Evolutionary conservation across 345 rosid genomes (phyloP), one percentile per base, ranked within the genome.

Genomic region (Luvunga scandens): DNA sequence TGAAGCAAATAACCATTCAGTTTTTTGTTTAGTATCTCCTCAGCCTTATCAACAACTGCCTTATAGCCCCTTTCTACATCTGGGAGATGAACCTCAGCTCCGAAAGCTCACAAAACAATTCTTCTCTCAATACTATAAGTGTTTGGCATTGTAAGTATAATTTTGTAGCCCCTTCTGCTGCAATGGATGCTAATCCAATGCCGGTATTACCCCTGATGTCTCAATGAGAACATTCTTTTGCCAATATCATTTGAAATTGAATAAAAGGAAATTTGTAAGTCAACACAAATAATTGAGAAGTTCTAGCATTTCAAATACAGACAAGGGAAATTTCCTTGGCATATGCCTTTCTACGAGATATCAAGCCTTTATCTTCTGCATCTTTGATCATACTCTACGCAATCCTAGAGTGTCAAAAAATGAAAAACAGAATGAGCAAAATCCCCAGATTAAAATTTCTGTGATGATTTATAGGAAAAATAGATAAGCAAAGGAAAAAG

Each of bases 141-240:
- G n/a, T 86, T 80, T 6, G 98, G 94, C 97, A 95, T 88, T 10
- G 73, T 65, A 14, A 91, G 69, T n/a, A 90, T 86, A 67, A 89
- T 83, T 83, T 83, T 91, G 86, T 90, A 93, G 61, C 93, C 93
- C 80, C 76, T 90, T 19, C 77, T 62, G 97, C 94, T 6, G 91
- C 95, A 27, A 91, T 76, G 65, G 76, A 86, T 3, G 97, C 95
- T 78, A 92, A 55, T 66, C 91, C 97, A 50, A 94, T 92, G 78
- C 97, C 97, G 0, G 96, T 87, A 83, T 91, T 90, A 31, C 97
- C 97, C 66, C 93, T 72, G 4, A 93, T 92, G 4, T 71, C 83
- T 92, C 97, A 27, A 88, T 69, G n/a, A 85, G 80, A 27, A 86
- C 77, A 33, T 89, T 89, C 91, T 91, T 36, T 10, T 30, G 27